Evolutionary conservation across 176 grass and related monocot species (phyloP).

Genomic region (Carex pumila): DNA sequence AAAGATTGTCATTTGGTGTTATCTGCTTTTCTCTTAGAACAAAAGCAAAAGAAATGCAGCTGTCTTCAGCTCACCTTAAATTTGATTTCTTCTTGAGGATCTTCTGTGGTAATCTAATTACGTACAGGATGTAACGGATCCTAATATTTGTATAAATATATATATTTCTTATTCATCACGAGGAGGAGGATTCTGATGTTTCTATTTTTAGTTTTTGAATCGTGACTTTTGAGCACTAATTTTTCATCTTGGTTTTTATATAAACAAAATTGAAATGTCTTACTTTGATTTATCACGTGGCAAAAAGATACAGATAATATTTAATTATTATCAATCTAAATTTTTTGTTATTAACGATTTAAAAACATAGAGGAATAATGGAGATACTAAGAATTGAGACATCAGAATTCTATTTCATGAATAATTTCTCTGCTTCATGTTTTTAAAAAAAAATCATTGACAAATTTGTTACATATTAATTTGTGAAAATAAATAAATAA

Average conservation of each 20-base stretch:
- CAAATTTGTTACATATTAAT: neutral
- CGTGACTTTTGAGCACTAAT: too few relatives aligned
- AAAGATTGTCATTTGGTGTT: conserved; percentile 14
- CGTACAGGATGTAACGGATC: neutral
- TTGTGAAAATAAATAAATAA: neutral
- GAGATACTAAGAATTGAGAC: too few relatives aligned
- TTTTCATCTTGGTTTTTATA: too few relatives aligned
- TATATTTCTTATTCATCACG: neutral
- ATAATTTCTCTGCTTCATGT: neutral
- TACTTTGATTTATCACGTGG: too few relatives aligned
- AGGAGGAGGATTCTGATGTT: too few relatives aligned
- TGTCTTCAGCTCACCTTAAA: conserved; percentile 18
- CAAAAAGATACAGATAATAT: neutral
- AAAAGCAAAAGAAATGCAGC: conserved; percentile 18
- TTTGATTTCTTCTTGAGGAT: neutral
- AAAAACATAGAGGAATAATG: too few relatives aligned
- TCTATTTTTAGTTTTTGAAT: neutral
- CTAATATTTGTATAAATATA: neutral
- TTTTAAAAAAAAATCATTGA: neutral
- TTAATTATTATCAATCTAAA: neutral
- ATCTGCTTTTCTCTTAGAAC: conserved; percentile 17
- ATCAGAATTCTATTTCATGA: too few relatives aligned
- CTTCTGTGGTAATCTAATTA: neutral
- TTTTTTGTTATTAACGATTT: too few relatives aligned
- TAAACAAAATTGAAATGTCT: too few relatives aligned